Evolutionary conservation across 2,329 filamentous ascomycete genomes (phyloP).

Genomic region (Pyrenophora graminea): DNA sequence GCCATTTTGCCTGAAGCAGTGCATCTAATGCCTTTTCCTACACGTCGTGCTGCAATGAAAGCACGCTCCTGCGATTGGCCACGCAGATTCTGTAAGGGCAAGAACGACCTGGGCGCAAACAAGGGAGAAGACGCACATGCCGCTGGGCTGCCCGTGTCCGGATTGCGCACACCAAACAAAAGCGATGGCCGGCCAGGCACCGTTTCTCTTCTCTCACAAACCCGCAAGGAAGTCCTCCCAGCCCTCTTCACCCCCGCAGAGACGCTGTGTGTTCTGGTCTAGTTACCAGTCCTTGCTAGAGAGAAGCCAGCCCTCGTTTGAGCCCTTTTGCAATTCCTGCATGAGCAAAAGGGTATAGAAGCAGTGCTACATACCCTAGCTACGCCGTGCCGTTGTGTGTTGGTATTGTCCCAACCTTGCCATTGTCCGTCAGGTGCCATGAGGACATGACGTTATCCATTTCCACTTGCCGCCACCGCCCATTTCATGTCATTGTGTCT

Average conservation of each 20-base stretch:
- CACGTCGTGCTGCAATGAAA: slow-evolving; percentile 20
- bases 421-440: no score
- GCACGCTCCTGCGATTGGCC: slow-evolving; percentile 27
- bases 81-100: slow-evolving; percentile 18
- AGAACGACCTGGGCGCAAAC: slow-evolving; percentile 15
- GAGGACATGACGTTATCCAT: neutral
- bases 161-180: slow-evolving; percentile 1
- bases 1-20: slow-evolving; percentile 42
- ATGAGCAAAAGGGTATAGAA: slow-evolving; percentile 42
- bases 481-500: no score
- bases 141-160: neutral
- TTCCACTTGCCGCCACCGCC: no score
- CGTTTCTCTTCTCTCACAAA: slow-evolving; percentile 25
- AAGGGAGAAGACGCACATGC: slow-evolving; percentile 5
- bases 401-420: neutral
- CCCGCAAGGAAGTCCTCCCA: slow-evolving; percentile 42
- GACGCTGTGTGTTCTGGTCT: slow-evolving; percentile 42
- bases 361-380: slow-evolving; percentile 30
- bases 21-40: slow-evolving; percentile 30
- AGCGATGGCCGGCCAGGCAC: slow-evolving; percentile 1
- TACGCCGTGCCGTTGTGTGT: no score
- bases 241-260: slow-evolving; percentile 31
- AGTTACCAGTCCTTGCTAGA: slow-evolving; percentile 42
- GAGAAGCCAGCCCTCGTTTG: slow-evolving; percentile 43
- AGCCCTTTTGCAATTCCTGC: slow-evolving; percentile 39